Base-by-base conservation (phyloP, 2,329 filamentous ascomycete genomes). In the Chaetothyriales sp. region DNA sequence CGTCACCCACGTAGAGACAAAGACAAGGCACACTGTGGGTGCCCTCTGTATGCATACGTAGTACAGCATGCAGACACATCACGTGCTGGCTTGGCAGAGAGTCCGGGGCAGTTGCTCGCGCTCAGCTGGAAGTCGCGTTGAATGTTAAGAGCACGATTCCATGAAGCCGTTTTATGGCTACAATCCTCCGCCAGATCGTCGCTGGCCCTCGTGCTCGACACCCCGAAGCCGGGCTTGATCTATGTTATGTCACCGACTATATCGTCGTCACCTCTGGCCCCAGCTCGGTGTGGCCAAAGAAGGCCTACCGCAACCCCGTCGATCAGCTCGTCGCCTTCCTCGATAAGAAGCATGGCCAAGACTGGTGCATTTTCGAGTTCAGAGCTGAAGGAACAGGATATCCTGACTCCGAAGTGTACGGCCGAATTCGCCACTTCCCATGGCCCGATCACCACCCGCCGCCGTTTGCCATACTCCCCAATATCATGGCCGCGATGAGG, bases 301-400 rank as follows among this genome's bases (percentile, higher is more conserved):
- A 85, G 57, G 89, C 88, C 54, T 98, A 97, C 70, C 86, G 92
- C 64, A 98, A 95, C 65, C 90, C 90, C 0, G 82, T 95, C 48
- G 84, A 94, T 64, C 79, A 83, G 43, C 80, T 98, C 19, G 87
- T 97, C 54, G 78, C 80, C 58, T 98, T 90, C 66, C 82, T 98
- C 56, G 88, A 97, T 69, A 73, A 77, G 45, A 87, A 89, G 63
- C 92, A 98, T 69, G 83, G 78, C 25, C 71, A 81, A 22, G 73
- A 92, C 57, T 98, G 92, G 92, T 82, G 85, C 2, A 95, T 98
- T 62, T 98, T 90, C 88, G 92, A 98, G 70, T 98, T 98, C 62
- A 83, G 92, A 46, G 92, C 89, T 37, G 92, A 98, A 67, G 92
- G 92, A 4, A 95, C 92, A 0, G 92, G 92, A 1, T 98, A 98